Base-by-base conservation (phyloP, 2,329 filamentous ascomycete species). In the Sclerotinia subarctica region DNA sequence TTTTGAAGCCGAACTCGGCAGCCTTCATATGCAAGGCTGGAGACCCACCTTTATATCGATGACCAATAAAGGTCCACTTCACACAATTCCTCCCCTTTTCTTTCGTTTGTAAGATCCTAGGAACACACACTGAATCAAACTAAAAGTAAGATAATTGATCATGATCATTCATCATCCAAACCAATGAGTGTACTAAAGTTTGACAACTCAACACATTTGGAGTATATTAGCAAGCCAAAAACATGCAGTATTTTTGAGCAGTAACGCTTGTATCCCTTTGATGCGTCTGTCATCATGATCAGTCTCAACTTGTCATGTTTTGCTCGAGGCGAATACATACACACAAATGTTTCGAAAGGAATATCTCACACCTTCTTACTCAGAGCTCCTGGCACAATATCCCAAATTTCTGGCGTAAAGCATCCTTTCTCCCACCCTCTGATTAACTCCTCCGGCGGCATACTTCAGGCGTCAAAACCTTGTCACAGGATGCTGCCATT, bases 1-100 rank as follows among this genome's bases (percentile, higher is more conserved):
- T 67, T 67, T 67, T 62, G 56, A 53, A 44, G 63, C 35, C 56
- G 56, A 47, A 21, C 46, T 62, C 47, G 56, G 56, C 65, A 63
- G 57, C 65, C 46, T 53, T 67, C 15, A 44, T 46, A 42, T 53
- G 65, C 65, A 62, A 63, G 46, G 56, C 57, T 52, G 35, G 53
- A 15, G 24, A 32, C 19, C 63, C 63, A 47, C 42, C 24, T 57
- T 49, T 66, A 47, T 8, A 26, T 21, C 6, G 46, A 51, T 63
- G 47, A 38, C 59, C n/a, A 51, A 63, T 42, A 6, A 19, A 6
- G 0, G 2, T n/a, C 46, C 46, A 51, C 32, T 51, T 63, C 8
- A 26, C 0, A 26, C 21, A 3, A 35, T 15, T 32, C 21, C 11
- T 51, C 59, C 46, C 59, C 59, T 51, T 63, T 51, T 49, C 8